These are phyloP conservation scores for Mycena rebaudengoi DNA, from an alignment of 768 basidiomycete species.

Conservation along the genomic window DNA sequence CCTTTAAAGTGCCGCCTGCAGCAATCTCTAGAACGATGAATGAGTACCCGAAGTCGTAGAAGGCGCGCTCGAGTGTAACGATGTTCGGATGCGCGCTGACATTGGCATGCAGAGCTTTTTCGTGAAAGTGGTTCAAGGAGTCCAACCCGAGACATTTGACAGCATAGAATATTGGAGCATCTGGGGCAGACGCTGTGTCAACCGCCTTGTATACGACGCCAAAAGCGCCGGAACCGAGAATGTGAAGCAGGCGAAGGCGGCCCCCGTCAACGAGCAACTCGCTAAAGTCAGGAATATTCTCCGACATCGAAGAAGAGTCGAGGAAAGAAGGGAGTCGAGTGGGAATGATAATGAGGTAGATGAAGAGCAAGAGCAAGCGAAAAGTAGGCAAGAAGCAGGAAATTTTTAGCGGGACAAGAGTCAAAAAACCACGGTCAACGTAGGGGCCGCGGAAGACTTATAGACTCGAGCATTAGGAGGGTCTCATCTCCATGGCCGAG, in stretches of 20 bases:
- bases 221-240: neutral
- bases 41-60: conserved; percentile 45
- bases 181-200: neutral
- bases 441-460: too few species aligned
- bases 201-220: neutral
- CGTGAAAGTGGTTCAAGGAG: neutral
- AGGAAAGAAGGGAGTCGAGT: too few species aligned
- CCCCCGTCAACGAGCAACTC: neutral
- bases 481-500: too few species aligned
- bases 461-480: too few species aligned
- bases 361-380: too few species aligned
- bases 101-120: neutral
- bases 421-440: too few species aligned
- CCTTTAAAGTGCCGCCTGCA: conserved; percentile 54
- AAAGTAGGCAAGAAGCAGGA: too few species aligned
- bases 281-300: neutral
- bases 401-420: too few species aligned
- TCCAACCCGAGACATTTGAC: neutral
- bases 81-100: conserved; percentile 42
- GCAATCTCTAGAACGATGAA: conserved; percentile 38
- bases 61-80: conserved; percentile 56
- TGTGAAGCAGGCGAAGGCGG: neutral
- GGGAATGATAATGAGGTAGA: too few species aligned
- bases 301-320: too few species aligned
- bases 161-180: neutral